These are phyloP conservation scores for Candida nemodendra DNA, from an alignment of 805 yeast genomes.

Conservation along the genomic window DNA sequence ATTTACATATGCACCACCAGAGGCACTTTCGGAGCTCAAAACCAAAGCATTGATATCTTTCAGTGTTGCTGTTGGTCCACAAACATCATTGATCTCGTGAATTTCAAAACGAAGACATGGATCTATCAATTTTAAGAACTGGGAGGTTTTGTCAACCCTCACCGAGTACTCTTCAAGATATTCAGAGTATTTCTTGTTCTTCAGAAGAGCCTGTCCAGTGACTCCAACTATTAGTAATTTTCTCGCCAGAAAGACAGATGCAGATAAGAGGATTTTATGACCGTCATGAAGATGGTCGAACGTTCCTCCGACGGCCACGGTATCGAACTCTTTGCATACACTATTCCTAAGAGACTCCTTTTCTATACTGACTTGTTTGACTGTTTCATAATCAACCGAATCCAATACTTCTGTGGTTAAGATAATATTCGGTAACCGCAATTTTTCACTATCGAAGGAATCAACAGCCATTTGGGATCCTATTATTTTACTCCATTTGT, in stretches of 20 bases:
- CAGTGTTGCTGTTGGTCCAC: slow-evolving; percentile 89
- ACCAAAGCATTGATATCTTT: slow-evolving; percentile 75
- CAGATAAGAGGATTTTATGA: slow-evolving; percentile 78
- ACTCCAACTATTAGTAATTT: slow-evolving; percentile 71
- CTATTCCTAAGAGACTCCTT: neutral
- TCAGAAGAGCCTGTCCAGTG: slow-evolving; percentile 71
- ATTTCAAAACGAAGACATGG: slow-evolving; percentile 50
- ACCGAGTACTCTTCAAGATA: slow-evolving; percentile 55
- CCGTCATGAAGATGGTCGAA: slow-evolving; percentile 97
- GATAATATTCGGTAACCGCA: too few relatives aligned
- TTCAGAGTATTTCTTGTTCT: slow-evolving; percentile 71
- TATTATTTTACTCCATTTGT: neutral
- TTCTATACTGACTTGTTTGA: too few relatives aligned
- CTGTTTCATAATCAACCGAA: too few relatives aligned
- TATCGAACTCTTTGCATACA: slow-evolving; percentile 10
- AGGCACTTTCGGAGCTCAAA: slow-evolving; percentile 73
- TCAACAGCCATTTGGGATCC: neutral
- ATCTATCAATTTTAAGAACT: slow-evolving; percentile 48
- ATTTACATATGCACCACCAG: slow-evolving; percentile 77
- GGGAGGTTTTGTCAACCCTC: slow-evolving; percentile 47
- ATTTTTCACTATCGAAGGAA: neutral
- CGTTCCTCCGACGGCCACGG: slow-evolving; percentile 85
- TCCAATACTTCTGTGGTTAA: too few relatives aligned
- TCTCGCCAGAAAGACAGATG: slow-evolving; percentile 62
- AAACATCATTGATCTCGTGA: slow-evolving; percentile 72